Percentiles rank a stretch among this genome's conserved stretches.
phyloP scores from a whole-genome alignment of 2,329 filamentous ascomycete genomes.

The Fusarium piperis region DNA sequence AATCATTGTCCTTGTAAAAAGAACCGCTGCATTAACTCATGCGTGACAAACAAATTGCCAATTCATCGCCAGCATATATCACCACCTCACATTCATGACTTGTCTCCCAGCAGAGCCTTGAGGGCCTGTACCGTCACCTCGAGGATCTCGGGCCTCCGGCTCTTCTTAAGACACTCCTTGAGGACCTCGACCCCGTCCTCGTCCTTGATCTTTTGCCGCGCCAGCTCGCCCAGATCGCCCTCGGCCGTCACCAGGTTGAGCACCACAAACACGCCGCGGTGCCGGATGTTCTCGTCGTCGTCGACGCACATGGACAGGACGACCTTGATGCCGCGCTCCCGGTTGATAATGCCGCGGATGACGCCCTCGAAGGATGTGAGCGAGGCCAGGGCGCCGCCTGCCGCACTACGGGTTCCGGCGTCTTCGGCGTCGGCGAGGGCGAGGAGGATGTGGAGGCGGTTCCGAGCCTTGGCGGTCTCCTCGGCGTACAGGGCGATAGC shows the following conservation, averaged over 20 bases:
- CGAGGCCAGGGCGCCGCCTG: conserved; percentile 88
- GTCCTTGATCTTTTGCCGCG: conserved; percentile 67
- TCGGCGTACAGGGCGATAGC: conserved; percentile 77
- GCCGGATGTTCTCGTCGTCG: conserved; percentile 72
- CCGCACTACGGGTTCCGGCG: conserved; percentile 79
- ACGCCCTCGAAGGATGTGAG: conserved; percentile 82
- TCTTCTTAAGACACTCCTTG: conserved; percentile 75
- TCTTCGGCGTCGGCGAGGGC: conserved; percentile 91
- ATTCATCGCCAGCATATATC: conserved; percentile 7
- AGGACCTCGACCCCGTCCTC: conserved; percentile 74
- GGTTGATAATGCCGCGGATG: conserved; percentile 74
- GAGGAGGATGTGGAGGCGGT: conserved; percentile 83
- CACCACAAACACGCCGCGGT: conserved; percentile 79
- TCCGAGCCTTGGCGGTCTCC: conserved; percentile 71
- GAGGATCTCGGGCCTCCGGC: conserved; percentile 74
- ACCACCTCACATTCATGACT: conserved; percentile 26
- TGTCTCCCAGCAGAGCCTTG: conserved; percentile 68
- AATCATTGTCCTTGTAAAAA: conserved; percentile 27
- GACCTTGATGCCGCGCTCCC: conserved; percentile 78
- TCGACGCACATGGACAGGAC: conserved; percentile 84
- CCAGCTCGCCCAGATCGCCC: conserved; percentile 71
- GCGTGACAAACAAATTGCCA: conserved; percentile 4
- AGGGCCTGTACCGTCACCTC: conserved; percentile 77
- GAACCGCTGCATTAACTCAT: conserved; percentile 13
- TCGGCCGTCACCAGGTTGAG: conserved; percentile 76